Percentiles rank a stretch among this genome's conserved stretches.
Conservation (phyloP, 73 alveolate species). For the Effrenium voratum region DNA sequence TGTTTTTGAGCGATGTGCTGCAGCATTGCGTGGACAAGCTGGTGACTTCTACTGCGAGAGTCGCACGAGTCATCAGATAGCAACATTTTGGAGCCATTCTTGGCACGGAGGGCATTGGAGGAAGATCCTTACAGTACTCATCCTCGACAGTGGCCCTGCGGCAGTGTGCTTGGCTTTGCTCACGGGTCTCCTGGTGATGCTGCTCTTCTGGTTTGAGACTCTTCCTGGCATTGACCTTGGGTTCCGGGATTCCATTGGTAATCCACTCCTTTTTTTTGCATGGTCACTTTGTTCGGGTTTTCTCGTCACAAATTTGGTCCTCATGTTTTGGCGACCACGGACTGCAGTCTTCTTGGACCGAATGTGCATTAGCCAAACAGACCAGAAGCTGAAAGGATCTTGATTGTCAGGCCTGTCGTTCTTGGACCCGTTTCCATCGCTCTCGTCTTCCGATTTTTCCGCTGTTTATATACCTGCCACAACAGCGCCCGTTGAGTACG, state of each 20-base stretch:
- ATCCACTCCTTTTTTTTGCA: background rate
- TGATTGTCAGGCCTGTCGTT: background rate
- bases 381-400: background rate
- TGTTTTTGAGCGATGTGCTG: background rate
- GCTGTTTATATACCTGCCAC: background rate
- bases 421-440: constrained; percentile 9
- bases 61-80: background rate
- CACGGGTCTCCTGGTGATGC: constrained; percentile 1
- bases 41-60: constrained; percentile 3
- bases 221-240: constrained; percentile 17
- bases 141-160: background rate
- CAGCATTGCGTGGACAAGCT: background rate
- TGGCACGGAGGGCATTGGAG: constrained; percentile 21
- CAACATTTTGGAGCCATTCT: constrained; percentile 13
- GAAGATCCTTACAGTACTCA: background rate
- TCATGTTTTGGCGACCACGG: background rate
- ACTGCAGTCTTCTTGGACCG: background rate
- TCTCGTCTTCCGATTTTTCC: background rate
- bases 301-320: background rate
- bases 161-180: background rate
- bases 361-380: background rate
- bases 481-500: background rate
- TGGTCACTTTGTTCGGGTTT: background rate
- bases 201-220: background rate
- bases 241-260: background rate